These are phyloP conservation scores for Pseudogymnoascus sp. DNA, from an alignment of 2,329 filamentous ascomycete genomes.

Conservation along the genomic window DNA sequence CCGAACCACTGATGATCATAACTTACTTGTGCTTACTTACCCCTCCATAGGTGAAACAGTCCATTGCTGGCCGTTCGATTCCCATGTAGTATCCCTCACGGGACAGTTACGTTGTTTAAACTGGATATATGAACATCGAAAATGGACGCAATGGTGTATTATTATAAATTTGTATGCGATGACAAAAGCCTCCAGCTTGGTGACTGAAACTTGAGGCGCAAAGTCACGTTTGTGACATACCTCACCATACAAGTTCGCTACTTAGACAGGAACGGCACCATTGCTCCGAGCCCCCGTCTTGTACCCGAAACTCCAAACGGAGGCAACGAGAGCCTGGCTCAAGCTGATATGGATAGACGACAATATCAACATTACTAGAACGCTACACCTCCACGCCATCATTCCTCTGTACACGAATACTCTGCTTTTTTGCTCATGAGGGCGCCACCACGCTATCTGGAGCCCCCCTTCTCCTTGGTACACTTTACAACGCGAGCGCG, in stretches of 20 bases:
- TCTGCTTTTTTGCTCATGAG: background rate
- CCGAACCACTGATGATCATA: background rate
- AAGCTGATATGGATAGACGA: background rate
- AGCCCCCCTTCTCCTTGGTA: conserved; percentile 5
- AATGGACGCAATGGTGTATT: background rate
- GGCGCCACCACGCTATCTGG: background rate
- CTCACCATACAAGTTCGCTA: background rate
- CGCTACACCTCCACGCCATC: background rate
- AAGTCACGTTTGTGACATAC: background rate
- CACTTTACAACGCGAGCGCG: background rate
- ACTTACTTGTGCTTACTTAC: background rate
- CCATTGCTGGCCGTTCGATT: background rate
- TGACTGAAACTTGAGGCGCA: background rate
- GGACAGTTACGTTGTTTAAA: background rate
- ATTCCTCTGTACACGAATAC: background rate
- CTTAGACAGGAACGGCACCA: background rate
- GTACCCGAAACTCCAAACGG: conserved; percentile 2
- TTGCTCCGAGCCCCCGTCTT: background rate
- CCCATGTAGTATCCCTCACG: background rate
- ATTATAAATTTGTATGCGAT: background rate
- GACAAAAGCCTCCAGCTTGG: background rate
- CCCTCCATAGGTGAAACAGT: background rate
- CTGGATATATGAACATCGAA: background rate
- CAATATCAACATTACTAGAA: background rate
- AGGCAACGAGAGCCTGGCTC: background rate